Conservation (phyloP, 192 early-diverging fungal genomes). For the Umbelopsis vinacea region DNA sequence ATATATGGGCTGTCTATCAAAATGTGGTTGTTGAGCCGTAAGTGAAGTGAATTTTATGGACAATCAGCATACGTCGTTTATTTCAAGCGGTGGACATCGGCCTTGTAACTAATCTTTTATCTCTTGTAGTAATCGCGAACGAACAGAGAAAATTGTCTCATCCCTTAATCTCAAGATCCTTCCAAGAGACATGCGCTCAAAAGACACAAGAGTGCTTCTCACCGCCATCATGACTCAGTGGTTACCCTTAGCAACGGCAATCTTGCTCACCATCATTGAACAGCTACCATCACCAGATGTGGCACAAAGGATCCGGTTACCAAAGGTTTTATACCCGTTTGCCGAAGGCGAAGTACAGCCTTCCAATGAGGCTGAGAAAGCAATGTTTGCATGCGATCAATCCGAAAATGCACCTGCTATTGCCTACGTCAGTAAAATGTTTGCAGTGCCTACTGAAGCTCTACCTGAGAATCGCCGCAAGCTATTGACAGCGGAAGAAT, state of each 20-base stretch:
- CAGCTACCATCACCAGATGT: constrained; percentile 83
- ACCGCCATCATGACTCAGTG: constrained; percentile 91
- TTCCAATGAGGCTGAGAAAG: constrained; percentile 66
- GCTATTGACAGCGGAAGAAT: constrained; percentile 84
- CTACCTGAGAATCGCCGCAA: constrained; percentile 76
- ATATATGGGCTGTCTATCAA: constrained; percentile 96
- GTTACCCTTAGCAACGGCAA: constrained; percentile 89
- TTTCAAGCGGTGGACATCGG: constrained; percentile 20
- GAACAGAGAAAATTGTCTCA: constrained; percentile 91
- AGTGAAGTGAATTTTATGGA: constrained; percentile 19
- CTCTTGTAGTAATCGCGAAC: constrained; percentile 65
- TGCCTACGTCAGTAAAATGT: constrained; percentile 94
- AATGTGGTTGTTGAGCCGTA: constrained; percentile 66
- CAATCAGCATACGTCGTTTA: background rate
- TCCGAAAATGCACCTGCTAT: constrained; percentile 67
- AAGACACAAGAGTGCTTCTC: constrained; percentile 77
- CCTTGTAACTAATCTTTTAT: background rate
- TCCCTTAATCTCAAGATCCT: constrained; percentile 87
- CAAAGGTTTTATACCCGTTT: constrained; percentile 72
- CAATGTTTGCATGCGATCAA: constrained; percentile 76
- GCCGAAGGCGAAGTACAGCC: constrained; percentile 50
- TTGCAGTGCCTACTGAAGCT: constrained; percentile 76
- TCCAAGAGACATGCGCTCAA: constrained; percentile 87
- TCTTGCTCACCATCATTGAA: constrained; percentile 86
- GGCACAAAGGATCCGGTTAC: constrained; percentile 82